phyloP scores from a whole-genome alignment of 495 filamentous ascomycete species.

The Achaetomiella virescens region DNA sequence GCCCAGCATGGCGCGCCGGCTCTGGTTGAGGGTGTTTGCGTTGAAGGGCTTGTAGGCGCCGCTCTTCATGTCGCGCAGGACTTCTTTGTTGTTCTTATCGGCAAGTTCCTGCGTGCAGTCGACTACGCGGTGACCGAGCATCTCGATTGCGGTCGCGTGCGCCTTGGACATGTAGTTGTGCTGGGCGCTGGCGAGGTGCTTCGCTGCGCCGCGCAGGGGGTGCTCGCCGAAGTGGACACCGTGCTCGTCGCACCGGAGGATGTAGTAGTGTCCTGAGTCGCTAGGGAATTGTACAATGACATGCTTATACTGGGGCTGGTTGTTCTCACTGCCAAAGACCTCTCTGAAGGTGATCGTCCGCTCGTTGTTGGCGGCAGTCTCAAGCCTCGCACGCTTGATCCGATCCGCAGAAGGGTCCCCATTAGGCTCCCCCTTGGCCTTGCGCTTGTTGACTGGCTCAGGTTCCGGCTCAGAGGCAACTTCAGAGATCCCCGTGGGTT shows the following conservation, averaged over 20 bases:
- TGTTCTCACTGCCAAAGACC: conserved; percentile 28
- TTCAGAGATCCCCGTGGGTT: not conserved
- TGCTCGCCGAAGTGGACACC: conserved; percentile 36
- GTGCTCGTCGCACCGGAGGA: conserved; percentile 41
- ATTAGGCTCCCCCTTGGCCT: not conserved
- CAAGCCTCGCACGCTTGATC: conserved; percentile 4
- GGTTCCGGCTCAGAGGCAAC: not conserved
- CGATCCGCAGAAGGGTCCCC: not conserved
- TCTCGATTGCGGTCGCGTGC: conserved; percentile 23
- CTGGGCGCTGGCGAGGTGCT: conserved; percentile 32
- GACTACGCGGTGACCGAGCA: conserved; percentile 33
- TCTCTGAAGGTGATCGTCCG: conserved; percentile 35
- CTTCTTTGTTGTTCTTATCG: conserved; percentile 30
- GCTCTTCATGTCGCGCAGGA: conserved; percentile 21
- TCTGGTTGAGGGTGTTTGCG: conserved; percentile 21
- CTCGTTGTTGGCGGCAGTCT: not conserved
- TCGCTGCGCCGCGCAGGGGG: conserved; percentile 36
- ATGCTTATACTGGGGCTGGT: conserved; percentile 34
- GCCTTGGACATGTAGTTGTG: conserved; percentile 34
- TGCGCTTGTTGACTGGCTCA: not conserved
- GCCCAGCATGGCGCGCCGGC: conserved; percentile 11
- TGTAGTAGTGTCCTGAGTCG: conserved; percentile 29
- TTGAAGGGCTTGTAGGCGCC: conserved; percentile 31
- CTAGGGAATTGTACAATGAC: conserved; percentile 35
- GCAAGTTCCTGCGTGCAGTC: conserved; percentile 27